phyloP scores from a whole-genome alignment of 2,329 filamentous ascomycete genomes.

The Zopfia rhizophila region DNA sequence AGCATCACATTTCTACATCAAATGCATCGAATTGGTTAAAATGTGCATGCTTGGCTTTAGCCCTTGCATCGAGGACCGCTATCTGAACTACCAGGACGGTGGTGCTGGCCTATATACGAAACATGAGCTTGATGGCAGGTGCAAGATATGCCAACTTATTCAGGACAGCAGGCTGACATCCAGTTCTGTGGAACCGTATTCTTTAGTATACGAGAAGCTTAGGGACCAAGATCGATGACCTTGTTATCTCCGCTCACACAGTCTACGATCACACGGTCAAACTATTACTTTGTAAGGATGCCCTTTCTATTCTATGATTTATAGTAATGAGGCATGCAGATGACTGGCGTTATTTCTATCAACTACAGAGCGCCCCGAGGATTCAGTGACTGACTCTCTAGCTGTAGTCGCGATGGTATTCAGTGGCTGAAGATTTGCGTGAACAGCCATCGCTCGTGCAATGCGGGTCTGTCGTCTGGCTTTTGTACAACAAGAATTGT shows the following conservation, averaged over 20 bases:
- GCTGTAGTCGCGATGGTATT: conserved; percentile 4
- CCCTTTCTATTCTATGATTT: neutral
- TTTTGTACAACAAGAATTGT: conserved; percentile 4
- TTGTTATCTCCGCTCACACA: neutral
- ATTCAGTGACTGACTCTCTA: conserved; percentile 4
- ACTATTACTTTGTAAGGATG: neutral
- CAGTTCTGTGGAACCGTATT: too few relatives aligned
- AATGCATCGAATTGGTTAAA: too few relatives aligned
- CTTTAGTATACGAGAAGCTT: too few relatives aligned
- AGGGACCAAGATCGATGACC: too few relatives aligned
- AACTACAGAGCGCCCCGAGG: neutral
- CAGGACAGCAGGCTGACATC: too few relatives aligned
- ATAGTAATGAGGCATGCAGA: neutral
- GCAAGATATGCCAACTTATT: too few relatives aligned
- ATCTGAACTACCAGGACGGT: too few relatives aligned
- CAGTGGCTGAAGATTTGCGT: conserved; percentile 12
- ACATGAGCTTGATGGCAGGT: too few relatives aligned
- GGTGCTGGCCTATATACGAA: too few relatives aligned
- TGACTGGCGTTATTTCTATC: conserved; percentile 1
- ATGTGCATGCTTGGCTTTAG: too few relatives aligned
- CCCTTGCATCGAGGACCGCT: too few relatives aligned
- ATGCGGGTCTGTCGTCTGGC: neutral
- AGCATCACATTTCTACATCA: too few relatives aligned
- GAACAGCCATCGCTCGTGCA: conserved; percentile 5
- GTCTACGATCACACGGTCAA: neutral